phyloP scores from a whole-genome alignment of 495 filamentous ascomycete genomes.

The Aspergillus sclerotioniger region DNA sequence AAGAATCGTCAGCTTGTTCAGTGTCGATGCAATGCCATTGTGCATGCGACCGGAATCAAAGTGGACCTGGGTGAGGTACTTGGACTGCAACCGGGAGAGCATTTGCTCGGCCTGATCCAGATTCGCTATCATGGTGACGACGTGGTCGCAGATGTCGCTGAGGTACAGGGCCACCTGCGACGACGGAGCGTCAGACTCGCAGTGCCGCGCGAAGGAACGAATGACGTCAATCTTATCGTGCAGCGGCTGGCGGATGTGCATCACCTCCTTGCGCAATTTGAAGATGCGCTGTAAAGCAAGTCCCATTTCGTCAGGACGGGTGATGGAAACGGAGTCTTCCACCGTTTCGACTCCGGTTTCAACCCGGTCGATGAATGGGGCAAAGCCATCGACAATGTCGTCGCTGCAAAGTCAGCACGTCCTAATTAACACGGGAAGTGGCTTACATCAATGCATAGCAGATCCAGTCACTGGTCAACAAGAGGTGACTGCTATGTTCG shows the following conservation, averaged over 20 bases:
- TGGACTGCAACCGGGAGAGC: conserved; percentile 79
- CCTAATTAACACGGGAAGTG: conserved; percentile 6
- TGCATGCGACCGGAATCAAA: conserved; percentile 78
- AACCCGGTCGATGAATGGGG: conserved; percentile 72
- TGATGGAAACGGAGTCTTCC: conserved; percentile 83
- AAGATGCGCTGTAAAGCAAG: conserved; percentile 77
- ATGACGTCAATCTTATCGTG: conserved; percentile 94
- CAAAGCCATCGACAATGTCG: conserved; percentile 90
- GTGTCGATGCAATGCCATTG: conserved; percentile 66
- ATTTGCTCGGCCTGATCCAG: conserved; percentile 91
- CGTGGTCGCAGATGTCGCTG: conserved; percentile 92
- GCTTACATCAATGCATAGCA: conserved; percentile 88
- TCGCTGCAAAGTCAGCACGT: conserved; percentile 51
- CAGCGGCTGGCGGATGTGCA: conserved; percentile 78
- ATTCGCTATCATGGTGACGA: conserved; percentile 93
- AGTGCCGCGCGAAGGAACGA: conserved; percentile 87
- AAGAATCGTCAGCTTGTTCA: conserved; percentile 82
- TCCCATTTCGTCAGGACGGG: conserved; percentile 77
- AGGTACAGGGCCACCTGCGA: conserved; percentile 89
- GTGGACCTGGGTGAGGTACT: conserved; percentile 83
- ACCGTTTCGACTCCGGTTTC: conserved; percentile 80
- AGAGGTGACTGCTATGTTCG: conserved; percentile 79
- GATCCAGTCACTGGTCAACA: conserved; percentile 89
- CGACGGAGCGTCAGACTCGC: conserved; percentile 78
- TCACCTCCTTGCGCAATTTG: conserved; percentile 82